Evolutionary conservation across 345 rosid genomes (phyloP), one percentile per base, ranked within the genome.

Genomic region (Citrus inodora): DNA sequence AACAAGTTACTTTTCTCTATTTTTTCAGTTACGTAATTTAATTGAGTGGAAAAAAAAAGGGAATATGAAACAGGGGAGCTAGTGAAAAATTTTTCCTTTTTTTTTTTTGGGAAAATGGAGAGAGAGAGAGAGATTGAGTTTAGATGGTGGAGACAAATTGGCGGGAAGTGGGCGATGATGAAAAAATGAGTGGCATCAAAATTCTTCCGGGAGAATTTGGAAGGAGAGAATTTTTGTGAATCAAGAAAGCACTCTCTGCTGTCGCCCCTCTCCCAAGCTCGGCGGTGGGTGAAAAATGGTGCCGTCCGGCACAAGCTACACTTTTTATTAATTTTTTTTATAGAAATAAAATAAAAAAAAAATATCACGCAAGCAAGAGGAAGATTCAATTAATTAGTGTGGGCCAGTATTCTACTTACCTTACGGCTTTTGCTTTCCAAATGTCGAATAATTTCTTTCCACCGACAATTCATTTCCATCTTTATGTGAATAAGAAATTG

Each of bases 81-180:
- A 24, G 60, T 17, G 35, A 22, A 7, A 21, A 16, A 1, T 38
- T 67, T 22, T 70, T 8, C 0, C 1, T 27, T 17, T 59, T 74
- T 17, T 38, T 40, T 9, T 38, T 7, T 0, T 2, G 42, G 32
- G 53, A 37, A 35, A 64, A 27, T 13, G 38, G 37, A 2, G 37
- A 2, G 0, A 8, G 13, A 7, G 67, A 60, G 2, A 75, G 27
- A 27, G 40, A 35, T 27, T 10, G 40, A 33, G 35, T 8, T 13
- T 24, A 70, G 71, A 67, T 8, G 78, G 76, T 10, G 77, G 32
- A 70, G 72, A 78, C 62, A 59, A 79, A 84, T 28, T 60, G 72
- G 83, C 78, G 78, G 78, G 33, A 82, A 73, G 27, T 2, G 80
- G 63, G 28, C 42, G 82, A 78, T 21, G 9, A 38, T 67, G 74